phyloP scores from a whole-genome alignment of 352 stramenopile genomes.

The Globisporangium rhizosaccharum region DNA sequence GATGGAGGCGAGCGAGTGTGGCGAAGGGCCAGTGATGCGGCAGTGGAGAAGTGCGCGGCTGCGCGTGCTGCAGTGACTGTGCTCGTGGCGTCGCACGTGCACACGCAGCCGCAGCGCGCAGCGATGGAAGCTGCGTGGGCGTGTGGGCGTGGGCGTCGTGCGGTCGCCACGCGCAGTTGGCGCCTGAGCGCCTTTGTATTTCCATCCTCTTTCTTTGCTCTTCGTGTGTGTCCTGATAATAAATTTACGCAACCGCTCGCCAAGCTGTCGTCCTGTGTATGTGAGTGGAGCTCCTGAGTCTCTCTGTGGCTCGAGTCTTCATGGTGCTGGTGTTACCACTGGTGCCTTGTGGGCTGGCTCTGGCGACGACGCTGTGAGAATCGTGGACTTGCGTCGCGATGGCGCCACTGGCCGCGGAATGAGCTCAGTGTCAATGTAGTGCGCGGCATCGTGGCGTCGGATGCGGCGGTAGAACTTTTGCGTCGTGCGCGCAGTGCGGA shows the following conservation, averaged over 20 bases:
- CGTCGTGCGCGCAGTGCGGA: conserved; percentile 42
- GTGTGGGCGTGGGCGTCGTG: too few relatives aligned
- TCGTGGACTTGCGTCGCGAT: background rate
- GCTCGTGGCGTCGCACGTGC: background rate
- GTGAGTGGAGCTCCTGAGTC: background rate
- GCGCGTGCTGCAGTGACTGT: background rate
- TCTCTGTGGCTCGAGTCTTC: too few relatives aligned
- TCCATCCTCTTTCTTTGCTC: conserved; percentile 37
- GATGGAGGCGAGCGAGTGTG: too few relatives aligned
- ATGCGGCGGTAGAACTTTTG: conserved; percentile 47
- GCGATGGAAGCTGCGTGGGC: conserved; percentile 18
- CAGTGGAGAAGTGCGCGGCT: background rate
- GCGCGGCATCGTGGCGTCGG: conserved; percentile 38
- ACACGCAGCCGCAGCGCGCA: background rate
- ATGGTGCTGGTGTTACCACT: background rate
- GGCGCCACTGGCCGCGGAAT: conserved; percentile 28
- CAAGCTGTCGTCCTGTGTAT: background rate
- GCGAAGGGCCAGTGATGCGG: too few relatives aligned
- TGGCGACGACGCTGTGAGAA: background rate
- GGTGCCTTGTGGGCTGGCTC: too few relatives aligned
- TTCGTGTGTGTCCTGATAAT: conserved; percentile 54
- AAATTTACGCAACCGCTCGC: conserved; percentile 26
- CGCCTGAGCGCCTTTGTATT: conserved; percentile 16
- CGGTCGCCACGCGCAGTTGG: too few relatives aligned
- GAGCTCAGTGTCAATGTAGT: conserved; percentile 58